A percentile compares a stretch with the other conserved stretches of the same genome.
phyloP scores from a whole-genome alignment of 78 protist genomes.

The Abeoforma whisleri region DNA sequence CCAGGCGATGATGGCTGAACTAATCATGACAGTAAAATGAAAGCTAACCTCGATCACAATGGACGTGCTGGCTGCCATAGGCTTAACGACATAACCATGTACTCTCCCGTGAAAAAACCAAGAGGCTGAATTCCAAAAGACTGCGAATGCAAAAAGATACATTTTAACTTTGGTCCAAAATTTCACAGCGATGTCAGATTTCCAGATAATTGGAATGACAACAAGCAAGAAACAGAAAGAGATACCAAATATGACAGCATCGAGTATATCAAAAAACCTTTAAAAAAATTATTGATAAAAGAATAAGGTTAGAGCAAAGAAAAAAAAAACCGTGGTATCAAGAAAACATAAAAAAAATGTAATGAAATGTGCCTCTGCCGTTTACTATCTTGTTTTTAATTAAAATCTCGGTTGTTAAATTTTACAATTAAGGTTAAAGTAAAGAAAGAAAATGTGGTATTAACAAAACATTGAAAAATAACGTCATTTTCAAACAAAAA shows the following conservation, averaged over 20 bases:
- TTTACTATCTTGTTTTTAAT: no score
- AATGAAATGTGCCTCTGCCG: no score
- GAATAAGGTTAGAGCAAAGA: no score
- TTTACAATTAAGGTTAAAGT: no score
- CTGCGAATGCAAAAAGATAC: background rate
- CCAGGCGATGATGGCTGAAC: background rate
- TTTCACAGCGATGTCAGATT: background rate
- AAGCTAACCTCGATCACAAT: background rate
- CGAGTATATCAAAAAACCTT: background rate
- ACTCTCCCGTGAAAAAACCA: background rate
- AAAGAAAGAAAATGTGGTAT: no score
- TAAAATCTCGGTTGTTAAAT: no score
- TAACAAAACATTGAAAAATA: no score
- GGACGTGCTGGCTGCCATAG: background rate
- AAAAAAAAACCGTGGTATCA: no score
- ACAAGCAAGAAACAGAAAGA: background rate
- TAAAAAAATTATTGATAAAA: no score
- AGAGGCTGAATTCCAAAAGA: background rate
- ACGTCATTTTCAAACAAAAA: no score
- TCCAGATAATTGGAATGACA: background rate
- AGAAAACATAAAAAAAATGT: no score
- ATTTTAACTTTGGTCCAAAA: background rate
- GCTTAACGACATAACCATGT: background rate
- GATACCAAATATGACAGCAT: background rate
- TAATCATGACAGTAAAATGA: background rate